These are phyloP conservation scores for Apiospora saccharicola DNA, from an alignment of 2,329 filamentous ascomycete genomes.

Conservation along the genomic window DNA sequence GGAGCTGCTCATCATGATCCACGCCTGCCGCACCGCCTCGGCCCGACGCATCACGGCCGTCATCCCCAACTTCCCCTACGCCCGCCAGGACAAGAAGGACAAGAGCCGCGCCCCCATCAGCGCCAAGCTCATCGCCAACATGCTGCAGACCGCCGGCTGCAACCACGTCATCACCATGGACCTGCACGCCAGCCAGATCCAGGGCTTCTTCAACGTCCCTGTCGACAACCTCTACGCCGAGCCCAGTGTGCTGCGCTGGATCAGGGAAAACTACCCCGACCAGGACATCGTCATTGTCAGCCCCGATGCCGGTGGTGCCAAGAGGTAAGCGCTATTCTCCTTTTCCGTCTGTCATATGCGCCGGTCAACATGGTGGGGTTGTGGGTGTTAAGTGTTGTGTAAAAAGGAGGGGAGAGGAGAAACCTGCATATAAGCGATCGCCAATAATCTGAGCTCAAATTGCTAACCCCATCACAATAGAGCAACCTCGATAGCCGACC, in stretches of 20 bases:
- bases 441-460: not conserved
- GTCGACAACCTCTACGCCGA: slow-evolving; percentile 88
- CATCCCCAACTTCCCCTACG: slow-evolving; percentile 95
- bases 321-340: slow-evolving; percentile 61
- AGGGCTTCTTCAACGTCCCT: slow-evolving; percentile 90
- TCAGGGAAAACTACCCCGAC: slow-evolving; percentile 82
- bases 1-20: slow-evolving; percentile 98
- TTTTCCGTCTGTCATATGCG: not conserved
- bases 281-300: slow-evolving; percentile 92
- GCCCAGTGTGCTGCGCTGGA: slow-evolving; percentile 90
- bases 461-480: slow-evolving; percentile 45
- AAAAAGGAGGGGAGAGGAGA: not conserved
- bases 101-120: slow-evolving; percentile 93
- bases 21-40: slow-evolving; percentile 75
- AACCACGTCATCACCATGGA: slow-evolving; percentile 97
- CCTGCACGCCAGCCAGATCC: slow-evolving; percentile 90
- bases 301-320: slow-evolving; percentile 93
- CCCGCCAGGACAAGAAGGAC: slow-evolving; percentile 97
- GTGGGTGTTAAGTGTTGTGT: not conserved
- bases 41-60: slow-evolving; percentile 94
- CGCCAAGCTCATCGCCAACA: slow-evolving; percentile 94
- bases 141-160: slow-evolving; percentile 94
- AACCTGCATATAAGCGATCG: not conserved
- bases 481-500: slow-evolving; percentile 91
- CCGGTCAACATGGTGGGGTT: not conserved